A percentile compares a stretch with the other conserved stretches of the same genome.
Conservation (phyloP, 257 asterid genomes). For the Solanum stenotomum region DNA sequence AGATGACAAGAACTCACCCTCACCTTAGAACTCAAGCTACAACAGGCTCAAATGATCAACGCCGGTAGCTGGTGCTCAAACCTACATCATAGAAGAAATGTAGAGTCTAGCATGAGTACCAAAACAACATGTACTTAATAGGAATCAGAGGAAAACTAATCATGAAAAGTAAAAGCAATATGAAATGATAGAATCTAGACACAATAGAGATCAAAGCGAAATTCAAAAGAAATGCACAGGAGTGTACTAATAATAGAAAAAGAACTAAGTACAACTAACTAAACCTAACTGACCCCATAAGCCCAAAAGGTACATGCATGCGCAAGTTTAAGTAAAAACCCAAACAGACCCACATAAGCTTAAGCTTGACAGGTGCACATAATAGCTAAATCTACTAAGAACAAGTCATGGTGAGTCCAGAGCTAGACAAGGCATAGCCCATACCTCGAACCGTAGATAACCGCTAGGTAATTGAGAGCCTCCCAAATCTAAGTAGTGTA, state of each 20-base stretch:
- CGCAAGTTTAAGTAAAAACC: background rate
- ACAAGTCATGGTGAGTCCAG: background rate
- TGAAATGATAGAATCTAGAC: too few relatives aligned
- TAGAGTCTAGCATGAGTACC: background rate
- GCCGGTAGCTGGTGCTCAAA: background rate
- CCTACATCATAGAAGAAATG: background rate
- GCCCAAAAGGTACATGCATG: background rate
- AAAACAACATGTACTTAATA: too few relatives aligned
- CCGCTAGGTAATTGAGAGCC: background rate
- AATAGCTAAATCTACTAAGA: background rate
- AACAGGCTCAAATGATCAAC: background rate
- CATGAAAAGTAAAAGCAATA: background rate
- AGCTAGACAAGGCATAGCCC: background rate
- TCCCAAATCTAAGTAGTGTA: background rate
- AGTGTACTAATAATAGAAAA: background rate
- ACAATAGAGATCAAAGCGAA: too few relatives aligned
- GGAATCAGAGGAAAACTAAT: too few relatives aligned
- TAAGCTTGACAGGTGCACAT: background rate
- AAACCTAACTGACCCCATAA: background rate
- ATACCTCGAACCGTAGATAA: background rate
- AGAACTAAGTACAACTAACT: background rate
- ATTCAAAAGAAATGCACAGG: background rate
- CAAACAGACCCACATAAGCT: background rate
- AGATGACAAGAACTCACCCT: background rate
- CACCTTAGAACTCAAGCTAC: background rate